phyloP scores from a whole-genome alignment of 2,329 filamentous ascomycete species.

The Westerdykella aurantiaca region DNA sequence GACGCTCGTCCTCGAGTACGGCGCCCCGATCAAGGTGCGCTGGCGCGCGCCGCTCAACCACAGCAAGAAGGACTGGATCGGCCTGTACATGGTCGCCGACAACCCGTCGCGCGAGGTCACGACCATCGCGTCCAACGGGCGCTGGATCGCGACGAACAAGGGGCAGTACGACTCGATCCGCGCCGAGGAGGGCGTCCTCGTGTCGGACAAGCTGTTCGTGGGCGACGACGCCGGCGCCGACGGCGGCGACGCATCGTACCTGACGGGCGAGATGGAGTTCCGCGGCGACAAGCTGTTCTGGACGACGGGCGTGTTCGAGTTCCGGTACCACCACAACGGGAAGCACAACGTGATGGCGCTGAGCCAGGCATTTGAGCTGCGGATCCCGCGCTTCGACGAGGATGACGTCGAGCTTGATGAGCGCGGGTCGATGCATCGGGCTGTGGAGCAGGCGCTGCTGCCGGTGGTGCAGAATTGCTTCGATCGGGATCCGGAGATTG shows the following conservation, averaged over 20 bases:
- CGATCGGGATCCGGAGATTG: conserved; percentile 85
- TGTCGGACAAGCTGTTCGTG: conserved; percentile 56
- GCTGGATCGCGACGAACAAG: conserved; percentile 78
- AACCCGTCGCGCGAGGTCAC: conserved; percentile 82
- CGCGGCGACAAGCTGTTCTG: conserved; percentile 93
- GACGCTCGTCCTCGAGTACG: conserved; percentile 79
- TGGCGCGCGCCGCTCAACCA: conserved; percentile 89
- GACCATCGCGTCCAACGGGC: conserved; percentile 75
- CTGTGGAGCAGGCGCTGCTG: conserved; percentile 71
- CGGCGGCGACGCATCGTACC: conserved; percentile 53
- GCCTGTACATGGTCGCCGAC: conserved; percentile 91
- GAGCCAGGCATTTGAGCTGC: conserved; percentile 87
- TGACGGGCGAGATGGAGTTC: conserved; percentile 79
- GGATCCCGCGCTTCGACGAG: conserved; percentile 74
- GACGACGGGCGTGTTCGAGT: conserved; percentile 93
- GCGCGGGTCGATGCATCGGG: conserved; percentile 57
- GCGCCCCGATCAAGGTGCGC: conserved; percentile 78
- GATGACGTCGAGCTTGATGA: conserved; percentile 58
- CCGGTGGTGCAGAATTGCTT: conserved; percentile 88
- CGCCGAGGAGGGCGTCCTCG: conserved; percentile 69
- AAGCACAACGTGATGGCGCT: conserved; percentile 92
- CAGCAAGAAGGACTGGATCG: conserved; percentile 89
- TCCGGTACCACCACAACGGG: conserved; percentile 92
- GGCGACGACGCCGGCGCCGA: conserved; percentile 35
- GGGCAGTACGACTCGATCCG: conserved; percentile 70